Evolutionary conservation across 805 yeast species (phyloP).

Genomic region (Priceomyces medius): DNA sequence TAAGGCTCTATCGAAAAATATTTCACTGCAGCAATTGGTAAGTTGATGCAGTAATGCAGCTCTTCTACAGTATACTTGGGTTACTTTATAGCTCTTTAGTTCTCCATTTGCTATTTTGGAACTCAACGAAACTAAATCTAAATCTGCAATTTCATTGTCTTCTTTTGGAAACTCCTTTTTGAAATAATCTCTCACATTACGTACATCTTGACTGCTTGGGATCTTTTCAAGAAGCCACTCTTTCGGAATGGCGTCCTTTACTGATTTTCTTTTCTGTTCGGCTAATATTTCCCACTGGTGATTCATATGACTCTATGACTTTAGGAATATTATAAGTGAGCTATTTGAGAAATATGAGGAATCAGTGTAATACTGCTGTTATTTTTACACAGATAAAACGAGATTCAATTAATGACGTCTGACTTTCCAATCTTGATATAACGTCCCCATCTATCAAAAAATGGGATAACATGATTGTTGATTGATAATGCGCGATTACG

Average conservation of each 20-base stretch:
- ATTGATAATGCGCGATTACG: too few relatives aligned
- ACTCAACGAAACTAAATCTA: not conserved
- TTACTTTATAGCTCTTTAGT: conserved; percentile 33
- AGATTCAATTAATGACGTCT: too few relatives aligned
- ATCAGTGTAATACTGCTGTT: too few relatives aligned
- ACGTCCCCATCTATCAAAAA: too few relatives aligned
- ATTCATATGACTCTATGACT: not conserved
- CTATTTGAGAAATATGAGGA: too few relatives aligned
- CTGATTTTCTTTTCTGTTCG: conserved; percentile 5
- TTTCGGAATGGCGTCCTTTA: conserved; percentile 7
- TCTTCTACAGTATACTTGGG: conserved; percentile 56
- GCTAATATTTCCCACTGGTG: conserved; percentile 8
- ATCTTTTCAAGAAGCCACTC: conserved; percentile 8
- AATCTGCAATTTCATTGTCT: conserved; percentile 2
- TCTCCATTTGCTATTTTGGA: conserved; percentile 1
- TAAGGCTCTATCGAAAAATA: conserved; percentile 31
- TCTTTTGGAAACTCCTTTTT: not conserved
- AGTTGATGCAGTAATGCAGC: conserved; percentile 60
- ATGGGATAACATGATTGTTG: too few relatives aligned
- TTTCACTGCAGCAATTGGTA: conserved; percentile 40
- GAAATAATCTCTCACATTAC: not conserved
- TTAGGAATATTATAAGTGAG: too few relatives aligned
- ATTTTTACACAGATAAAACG: too few relatives aligned
- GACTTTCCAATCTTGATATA: too few relatives aligned
- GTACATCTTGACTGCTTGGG: conserved; percentile 7